Percentiles rank a stretch among this genome's conserved stretches.
phyloP scores from a whole-genome alignment of 768 basidiomycete species.

The Kwoniella newhampshirensis region DNA sequence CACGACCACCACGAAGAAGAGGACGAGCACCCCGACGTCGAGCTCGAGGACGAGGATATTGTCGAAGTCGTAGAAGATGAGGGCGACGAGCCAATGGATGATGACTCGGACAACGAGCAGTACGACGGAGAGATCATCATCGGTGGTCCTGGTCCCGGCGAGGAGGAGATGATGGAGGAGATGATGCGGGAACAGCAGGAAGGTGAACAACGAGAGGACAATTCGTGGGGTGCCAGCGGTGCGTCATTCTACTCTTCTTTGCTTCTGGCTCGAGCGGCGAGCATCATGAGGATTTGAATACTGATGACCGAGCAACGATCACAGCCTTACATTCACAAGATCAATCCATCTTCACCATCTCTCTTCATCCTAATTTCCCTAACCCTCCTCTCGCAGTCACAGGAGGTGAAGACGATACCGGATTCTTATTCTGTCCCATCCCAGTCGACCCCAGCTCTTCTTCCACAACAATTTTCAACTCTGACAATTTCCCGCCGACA shows the following conservation, averaged over 20 bases:
- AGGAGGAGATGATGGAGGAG: slow-evolving; percentile 23
- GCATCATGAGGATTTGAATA: slow-evolving; percentile 10
- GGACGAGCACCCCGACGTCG: slow-evolving; percentile 19
- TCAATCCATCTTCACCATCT: slow-evolving; percentile 77
- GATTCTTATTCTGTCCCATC: slow-evolving; percentile 67
- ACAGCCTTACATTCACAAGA: slow-evolving; percentile 59
- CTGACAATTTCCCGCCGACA: slow-evolving; percentile 41
- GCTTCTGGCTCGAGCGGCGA: slow-evolving; percentile 21
- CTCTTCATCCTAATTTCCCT: slow-evolving; percentile 71
- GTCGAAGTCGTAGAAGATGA: slow-evolving; percentile 42
- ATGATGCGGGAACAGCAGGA: slow-evolving; percentile 4
- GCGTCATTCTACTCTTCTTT: slow-evolving; percentile 2
- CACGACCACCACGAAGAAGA: slow-evolving; percentile 11
- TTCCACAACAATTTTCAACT: slow-evolving; percentile 32
- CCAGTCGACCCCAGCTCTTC: slow-evolving; percentile 23
- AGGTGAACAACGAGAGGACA: slow-evolving; percentile 28
- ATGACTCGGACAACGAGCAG: slow-evolving; percentile 27
- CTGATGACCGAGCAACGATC: too few species aligned
- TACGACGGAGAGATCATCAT: slow-evolving; percentile 47
- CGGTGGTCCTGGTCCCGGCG: slow-evolving; percentile 33
- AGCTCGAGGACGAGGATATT: slow-evolving; percentile 35
- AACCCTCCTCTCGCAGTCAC: slow-evolving; percentile 76
- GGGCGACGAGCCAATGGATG: slow-evolving; percentile 33
- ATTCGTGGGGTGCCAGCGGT: slow-evolving; percentile 36
- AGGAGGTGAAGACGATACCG: slow-evolving; percentile 92